phyloP scores from a whole-genome alignment of 2,329 filamentous ascomycete genomes.

The Corynespora cassiicola region DNA sequence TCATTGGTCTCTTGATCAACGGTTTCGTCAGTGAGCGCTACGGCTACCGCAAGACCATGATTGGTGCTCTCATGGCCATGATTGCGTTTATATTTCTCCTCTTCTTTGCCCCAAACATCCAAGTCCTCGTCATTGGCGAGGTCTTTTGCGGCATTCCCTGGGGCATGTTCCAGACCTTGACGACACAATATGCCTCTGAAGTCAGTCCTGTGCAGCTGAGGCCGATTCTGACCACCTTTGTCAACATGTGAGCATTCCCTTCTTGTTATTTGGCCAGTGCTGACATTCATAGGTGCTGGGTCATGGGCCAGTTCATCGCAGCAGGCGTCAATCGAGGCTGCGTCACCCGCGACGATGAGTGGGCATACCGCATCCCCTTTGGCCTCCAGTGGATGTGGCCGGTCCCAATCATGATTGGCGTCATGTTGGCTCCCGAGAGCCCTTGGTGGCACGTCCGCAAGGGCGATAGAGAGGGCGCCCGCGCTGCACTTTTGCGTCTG shows the following conservation, averaged over 20 bases:
- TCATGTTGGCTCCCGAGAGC: conserved; percentile 71
- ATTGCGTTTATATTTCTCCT: conserved; percentile 52
- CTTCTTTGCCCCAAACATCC: conserved; percentile 52
- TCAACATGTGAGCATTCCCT: conserved; percentile 61
- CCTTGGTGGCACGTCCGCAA: conserved; percentile 76
- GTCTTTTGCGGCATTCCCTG: conserved; percentile 54
- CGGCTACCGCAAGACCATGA: conserved; percentile 53
- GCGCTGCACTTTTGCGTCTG: conserved; percentile 67
- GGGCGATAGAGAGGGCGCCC: conserved; percentile 68
- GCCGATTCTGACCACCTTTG: conserved; percentile 63
- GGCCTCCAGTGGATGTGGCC: conserved; percentile 80
- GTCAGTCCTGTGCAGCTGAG: conserved; percentile 74
- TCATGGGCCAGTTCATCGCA: conserved; percentile 73
- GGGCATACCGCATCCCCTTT: conserved; percentile 70
- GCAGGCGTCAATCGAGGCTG: conserved; percentile 73
- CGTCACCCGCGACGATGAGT: conserved; percentile 68
- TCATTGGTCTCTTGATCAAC: conserved; percentile 52
- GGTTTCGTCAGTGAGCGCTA: conserved; percentile 51
- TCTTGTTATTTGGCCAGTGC: not conserved
- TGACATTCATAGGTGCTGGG: conserved; percentile 63
- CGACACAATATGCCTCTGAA: conserved; percentile 57
- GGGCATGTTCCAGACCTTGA: conserved; percentile 54
- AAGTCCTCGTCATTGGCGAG: conserved; percentile 50
- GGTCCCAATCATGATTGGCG: conserved; percentile 67
- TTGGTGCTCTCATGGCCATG: conserved; percentile 47